Evolutionary conservation across 441 rosid species (phyloP).

Genomic region (Arabidopsis lyrata): DNA sequence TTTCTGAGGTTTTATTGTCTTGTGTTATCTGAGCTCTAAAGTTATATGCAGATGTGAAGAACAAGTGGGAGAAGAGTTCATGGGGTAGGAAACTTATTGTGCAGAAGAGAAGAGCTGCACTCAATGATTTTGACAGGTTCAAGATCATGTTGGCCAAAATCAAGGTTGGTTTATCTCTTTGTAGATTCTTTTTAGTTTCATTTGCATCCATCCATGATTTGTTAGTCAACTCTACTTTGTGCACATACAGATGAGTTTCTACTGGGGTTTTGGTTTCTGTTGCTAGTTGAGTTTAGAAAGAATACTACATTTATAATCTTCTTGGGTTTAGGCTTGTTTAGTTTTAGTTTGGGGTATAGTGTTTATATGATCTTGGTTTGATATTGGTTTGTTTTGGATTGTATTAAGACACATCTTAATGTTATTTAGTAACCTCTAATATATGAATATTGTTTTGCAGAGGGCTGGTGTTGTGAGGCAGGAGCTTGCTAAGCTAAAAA

Average conservation of each 20-base stretch:
- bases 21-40: not conserved
- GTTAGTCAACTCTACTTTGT: no score
- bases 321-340: not conserved
- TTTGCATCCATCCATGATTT: no score
- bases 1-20: not conserved
- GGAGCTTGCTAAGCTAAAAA: constrained; percentile 66
- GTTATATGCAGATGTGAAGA: constrained; percentile 68
- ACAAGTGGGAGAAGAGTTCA: constrained; percentile 78
- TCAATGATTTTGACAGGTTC: constrained; percentile 88
- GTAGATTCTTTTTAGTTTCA: no score
- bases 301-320: no score
- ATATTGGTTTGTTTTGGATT: not conserved
- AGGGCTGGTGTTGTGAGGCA: constrained; percentile 61
- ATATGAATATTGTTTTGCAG: constrained; percentile 44
- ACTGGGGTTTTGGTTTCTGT: no score
- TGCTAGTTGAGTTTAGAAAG: no score
- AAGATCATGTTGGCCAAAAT: constrained; percentile 92
- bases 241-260: no score
- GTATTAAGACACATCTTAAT: not conserved
- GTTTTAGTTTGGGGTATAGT: not conserved
- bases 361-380: not conserved
- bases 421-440: not conserved
- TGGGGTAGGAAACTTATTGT: constrained; percentile 70
- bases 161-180: constrained; percentile 61
- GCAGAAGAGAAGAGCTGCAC: constrained; percentile 58